These are phyloP conservation scores for Melampsora larici-populina DNA, from an alignment of 1,284 basidiomycete genomes.

Conservation along the genomic window DNA sequence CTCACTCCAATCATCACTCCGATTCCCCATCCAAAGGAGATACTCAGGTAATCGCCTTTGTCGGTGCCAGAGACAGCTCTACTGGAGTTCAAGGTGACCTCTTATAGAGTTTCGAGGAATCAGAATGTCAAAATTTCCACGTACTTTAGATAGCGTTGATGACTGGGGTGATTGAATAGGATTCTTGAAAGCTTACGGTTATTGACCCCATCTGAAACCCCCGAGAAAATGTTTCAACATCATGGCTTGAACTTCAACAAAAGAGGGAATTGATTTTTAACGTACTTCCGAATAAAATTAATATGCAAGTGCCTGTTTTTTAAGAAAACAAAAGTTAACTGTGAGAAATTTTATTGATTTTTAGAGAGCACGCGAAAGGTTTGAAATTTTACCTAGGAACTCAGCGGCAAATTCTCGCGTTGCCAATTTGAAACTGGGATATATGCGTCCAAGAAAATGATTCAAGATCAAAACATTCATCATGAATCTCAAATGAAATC, in stretches of 20 bases:
- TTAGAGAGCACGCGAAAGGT: too few relatives aligned
- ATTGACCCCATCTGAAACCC: background rate
- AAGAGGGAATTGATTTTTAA: background rate
- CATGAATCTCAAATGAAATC: too few relatives aligned
- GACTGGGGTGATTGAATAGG: too few relatives aligned
- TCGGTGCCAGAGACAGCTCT: constrained; percentile 8
- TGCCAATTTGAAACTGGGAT: background rate
- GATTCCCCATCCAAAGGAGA: constrained; percentile 20
- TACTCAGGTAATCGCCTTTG: constrained; percentile 26
- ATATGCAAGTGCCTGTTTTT: background rate
- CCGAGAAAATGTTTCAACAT: background rate
- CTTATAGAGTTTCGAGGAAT: too few relatives aligned
- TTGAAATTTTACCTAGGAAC: background rate
- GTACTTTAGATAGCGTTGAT: too few relatives aligned
- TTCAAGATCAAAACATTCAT: too few relatives aligned
- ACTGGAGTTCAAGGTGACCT: constrained; percentile 28
- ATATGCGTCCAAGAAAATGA: too few relatives aligned
- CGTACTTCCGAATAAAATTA: background rate
- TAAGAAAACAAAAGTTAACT: too few relatives aligned
- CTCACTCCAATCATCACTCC: constrained; percentile 35
- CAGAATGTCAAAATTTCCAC: too few relatives aligned
- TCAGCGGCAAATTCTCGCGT: background rate
- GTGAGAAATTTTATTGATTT: too few relatives aligned
- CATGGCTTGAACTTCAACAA: background rate
- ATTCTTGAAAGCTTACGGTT: background rate